These are phyloP conservation scores for Colletotrichum tropicicola DNA, from an alignment of 2,329 filamentous ascomycete genomes.

Conservation along the genomic window DNA sequence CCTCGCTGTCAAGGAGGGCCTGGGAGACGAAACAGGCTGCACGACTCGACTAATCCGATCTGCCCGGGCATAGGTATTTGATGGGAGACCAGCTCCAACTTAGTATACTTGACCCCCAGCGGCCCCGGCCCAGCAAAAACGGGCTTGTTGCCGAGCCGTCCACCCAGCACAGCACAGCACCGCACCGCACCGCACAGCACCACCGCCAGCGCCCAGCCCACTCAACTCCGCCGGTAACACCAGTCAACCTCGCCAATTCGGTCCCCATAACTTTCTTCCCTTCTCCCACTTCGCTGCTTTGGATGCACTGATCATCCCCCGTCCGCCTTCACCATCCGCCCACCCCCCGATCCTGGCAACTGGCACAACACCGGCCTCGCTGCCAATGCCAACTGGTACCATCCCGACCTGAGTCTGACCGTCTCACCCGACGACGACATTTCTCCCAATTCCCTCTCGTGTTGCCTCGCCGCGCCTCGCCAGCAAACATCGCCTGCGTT, in stretches of 20 bases:
- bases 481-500: background rate
- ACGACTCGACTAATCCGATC: slow-evolving; percentile 19
- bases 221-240: background rate
- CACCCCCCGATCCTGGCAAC: slow-evolving; percentile 26
- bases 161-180: slow-evolving; percentile 6
- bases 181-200: too few relatives aligned
- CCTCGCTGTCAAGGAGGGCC: too few relatives aligned
- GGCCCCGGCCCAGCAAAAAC: slow-evolving; percentile 13
- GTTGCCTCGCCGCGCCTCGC: background rate
- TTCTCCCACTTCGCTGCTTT: slow-evolving; percentile 9
- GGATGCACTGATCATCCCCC: slow-evolving; percentile 19
- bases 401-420: slow-evolving; percentile 19
- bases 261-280: too few relatives aligned
- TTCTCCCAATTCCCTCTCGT: slow-evolving; percentile 1
- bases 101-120: background rate
- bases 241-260: slow-evolving; percentile 25
- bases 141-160: slow-evolving; percentile 27
- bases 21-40: slow-evolving; percentile 14
- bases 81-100: background rate
- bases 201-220: background rate
- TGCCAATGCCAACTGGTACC: slow-evolving; percentile 26
- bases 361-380: slow-evolving; percentile 17
- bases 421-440: slow-evolving; percentile 20
- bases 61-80: background rate
- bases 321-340: slow-evolving; percentile 10